Conservation (phyloP, 176 grass and related monocot species). For the Triticum timopheevii region DNA sequence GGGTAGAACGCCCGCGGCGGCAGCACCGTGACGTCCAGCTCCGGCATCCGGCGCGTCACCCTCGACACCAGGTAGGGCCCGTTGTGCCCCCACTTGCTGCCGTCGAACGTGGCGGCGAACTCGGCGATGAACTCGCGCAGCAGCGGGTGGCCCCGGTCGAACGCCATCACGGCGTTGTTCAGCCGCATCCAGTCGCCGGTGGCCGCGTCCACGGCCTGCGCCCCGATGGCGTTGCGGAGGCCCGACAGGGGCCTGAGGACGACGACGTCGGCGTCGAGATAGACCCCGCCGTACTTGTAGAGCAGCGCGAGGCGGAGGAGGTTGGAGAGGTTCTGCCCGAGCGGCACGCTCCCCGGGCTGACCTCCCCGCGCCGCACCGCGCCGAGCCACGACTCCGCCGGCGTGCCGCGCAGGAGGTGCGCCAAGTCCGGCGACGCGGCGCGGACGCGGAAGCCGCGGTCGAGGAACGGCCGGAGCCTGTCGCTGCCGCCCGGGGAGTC, state of each 20-base stretch:
- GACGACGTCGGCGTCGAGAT: conserved; percentile 84
- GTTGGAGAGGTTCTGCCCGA: conserved; percentile 96
- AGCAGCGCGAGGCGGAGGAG: conserved; percentile 71
- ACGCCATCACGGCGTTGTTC: conserved; percentile 91
- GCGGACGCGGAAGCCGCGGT: conserved; percentile 48
- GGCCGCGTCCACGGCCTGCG: conserved; percentile 52
- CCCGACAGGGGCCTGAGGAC: conserved; percentile 45
- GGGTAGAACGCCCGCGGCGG: conserved; percentile 84
- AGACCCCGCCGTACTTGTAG: conserved; percentile 71
- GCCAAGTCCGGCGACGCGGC: conserved; percentile 58
- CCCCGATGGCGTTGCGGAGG: conserved; percentile 74
- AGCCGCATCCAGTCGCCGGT: conserved; percentile 71
- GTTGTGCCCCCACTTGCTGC: conserved; percentile 88
- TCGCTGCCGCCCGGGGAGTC: conserved; percentile 46
- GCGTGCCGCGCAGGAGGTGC: conserved; percentile 57
- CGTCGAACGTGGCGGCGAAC: conserved; percentile 74
- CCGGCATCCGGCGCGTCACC: conserved; percentile 30
- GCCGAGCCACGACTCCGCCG: conserved; percentile 54
- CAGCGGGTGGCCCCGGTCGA: conserved; percentile 69
- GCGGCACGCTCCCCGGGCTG: conserved; percentile 55
- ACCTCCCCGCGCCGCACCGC: conserved; percentile 41
- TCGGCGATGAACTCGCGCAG: conserved; percentile 74
- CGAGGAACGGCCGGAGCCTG: conserved; percentile 53
- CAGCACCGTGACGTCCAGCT: conserved; percentile 48
- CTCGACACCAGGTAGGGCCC: conserved; percentile 91